Evolutionary conservation across 371 early-diverging fungal genomes (phyloP).

Genomic region (Blastocladiella emersonii): DNA sequence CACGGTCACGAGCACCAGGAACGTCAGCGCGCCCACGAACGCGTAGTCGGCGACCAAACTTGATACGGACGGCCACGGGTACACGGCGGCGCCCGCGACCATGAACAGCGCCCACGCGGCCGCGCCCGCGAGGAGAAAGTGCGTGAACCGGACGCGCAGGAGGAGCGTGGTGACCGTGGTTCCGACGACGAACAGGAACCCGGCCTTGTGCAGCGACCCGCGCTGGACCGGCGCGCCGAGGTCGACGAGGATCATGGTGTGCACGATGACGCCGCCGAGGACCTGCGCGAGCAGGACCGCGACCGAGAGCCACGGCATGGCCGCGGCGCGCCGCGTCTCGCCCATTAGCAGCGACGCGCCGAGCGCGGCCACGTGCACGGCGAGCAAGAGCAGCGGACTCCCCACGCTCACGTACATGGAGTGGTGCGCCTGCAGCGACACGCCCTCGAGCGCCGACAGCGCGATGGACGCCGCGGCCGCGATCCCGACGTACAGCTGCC

Average conservation of each 20-base stretch:
- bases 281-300: not conserved
- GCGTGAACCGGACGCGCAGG: not conserved
- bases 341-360: not conserved
- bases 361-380: not conserved
- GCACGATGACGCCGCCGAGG: not conserved
- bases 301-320: not conserved
- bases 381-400: not conserved
- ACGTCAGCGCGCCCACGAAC: not conserved
- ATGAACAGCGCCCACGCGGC: not conserved
- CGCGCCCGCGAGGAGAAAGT: not conserved
- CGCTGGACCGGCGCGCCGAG: not conserved
- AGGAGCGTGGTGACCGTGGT: not conserved
- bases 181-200: not conserved
- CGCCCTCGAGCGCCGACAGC: not conserved
- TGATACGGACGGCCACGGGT: not conserved
- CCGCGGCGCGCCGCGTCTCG: not conserved
- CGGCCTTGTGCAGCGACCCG: not conserved
- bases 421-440: no score
- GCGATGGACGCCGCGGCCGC: not conserved
- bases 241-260: not conserved
- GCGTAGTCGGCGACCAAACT: not conserved
- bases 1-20: not conserved
- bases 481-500: not conserved
- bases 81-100: not conserved
- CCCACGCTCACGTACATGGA: not conserved